Evolutionary conservation across 2,329 filamentous ascomycete genomes (phyloP).

Genomic region (Tolypocladium inflatum): DNA sequence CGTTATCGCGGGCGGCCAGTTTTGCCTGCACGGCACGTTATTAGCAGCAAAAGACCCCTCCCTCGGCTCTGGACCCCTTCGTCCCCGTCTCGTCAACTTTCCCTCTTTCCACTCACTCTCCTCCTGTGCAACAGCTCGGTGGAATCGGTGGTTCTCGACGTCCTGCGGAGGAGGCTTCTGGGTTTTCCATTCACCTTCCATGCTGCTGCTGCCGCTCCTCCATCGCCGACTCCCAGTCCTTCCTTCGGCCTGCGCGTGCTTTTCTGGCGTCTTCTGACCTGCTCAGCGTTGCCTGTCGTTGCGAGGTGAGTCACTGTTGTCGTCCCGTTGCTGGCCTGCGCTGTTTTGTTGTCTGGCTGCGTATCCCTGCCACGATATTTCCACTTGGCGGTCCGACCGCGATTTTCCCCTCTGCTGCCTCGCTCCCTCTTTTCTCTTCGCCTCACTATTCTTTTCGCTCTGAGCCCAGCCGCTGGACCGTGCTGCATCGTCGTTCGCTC

Average conservation of each 20-base stretch:
- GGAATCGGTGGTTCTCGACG: not conserved
- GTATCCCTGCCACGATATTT: constrained; percentile 2
- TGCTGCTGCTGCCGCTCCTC: not conserved
- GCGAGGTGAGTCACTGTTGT: constrained; percentile 7
- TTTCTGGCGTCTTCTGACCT: not conserved
- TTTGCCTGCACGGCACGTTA: not conserved
- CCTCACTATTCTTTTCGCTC: not conserved
- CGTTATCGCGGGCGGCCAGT: not conserved
- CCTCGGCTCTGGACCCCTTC: not conserved
- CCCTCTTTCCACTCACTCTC: not conserved
- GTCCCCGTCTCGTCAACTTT: not conserved
- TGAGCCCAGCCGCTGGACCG: not conserved
- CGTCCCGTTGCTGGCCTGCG: not conserved
- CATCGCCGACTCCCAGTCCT: too few relatives aligned
- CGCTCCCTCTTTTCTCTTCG: not conserved
- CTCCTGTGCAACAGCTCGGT: not conserved
- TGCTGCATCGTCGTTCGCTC: not conserved
- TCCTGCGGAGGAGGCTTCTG: not conserved
- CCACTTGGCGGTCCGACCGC: not conserved
- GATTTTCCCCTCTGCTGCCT: not conserved
- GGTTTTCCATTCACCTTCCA: not conserved
- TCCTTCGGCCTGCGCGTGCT: not conserved
- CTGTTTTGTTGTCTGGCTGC: constrained; percentile 4
- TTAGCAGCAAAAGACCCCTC: constrained; percentile 3
- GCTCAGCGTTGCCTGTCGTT: not conserved